Evolutionary conservation across 2,329 filamentous ascomycete genomes (phyloP), one percentile per base, ranked within the genome.

Genomic region (Sphaerulina vaccinii): DNA sequence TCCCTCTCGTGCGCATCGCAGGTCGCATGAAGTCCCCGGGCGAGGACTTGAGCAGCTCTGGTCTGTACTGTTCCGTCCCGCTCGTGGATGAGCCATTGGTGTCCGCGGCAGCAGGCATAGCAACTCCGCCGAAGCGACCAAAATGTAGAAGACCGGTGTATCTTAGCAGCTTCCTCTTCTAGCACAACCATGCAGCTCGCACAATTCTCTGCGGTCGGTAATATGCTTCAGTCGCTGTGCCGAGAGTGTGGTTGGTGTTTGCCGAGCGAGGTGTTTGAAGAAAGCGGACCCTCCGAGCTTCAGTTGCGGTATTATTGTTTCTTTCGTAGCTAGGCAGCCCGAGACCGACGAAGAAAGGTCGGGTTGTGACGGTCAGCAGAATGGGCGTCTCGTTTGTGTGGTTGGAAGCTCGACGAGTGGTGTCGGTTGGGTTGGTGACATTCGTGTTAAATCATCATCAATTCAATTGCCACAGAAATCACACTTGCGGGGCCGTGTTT

Each of bases 11-110:
- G 29, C 64, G 57, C 63, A 67, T 68, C 59, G 65, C 66, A 49
- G 74, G 73, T 55, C 66, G 67, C 59, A 75, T 69, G 52, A 75
- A 71, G 43, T 75, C 72, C 61, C 73, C 73, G 24, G 62, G 61
- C 1, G 63, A 49, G 22, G 62, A 45, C 29, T 60, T 60, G 19
- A 38, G 54, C 42, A 66, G 57, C 15, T 65, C 53, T 9, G 64
- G 62, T 16, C 50, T 51, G 52, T 65, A 64, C 41, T 62, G 61
- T 15, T 39, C 37, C 37, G 22, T 18, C 7, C 10, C 16, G 5
- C 18, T 21, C 16, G 6, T 18, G 16, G 37, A 22, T 10, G 18
- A 11, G 13, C 37, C 37, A 39, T 39, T 39, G 37, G 37, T 19
- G 16, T 39, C 37, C 19, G 16, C n/a, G n/a, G n/a, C n/a, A n/a